Base-by-base conservation (phyloP, 345 rosid species). In the Populus simonii region DNA sequence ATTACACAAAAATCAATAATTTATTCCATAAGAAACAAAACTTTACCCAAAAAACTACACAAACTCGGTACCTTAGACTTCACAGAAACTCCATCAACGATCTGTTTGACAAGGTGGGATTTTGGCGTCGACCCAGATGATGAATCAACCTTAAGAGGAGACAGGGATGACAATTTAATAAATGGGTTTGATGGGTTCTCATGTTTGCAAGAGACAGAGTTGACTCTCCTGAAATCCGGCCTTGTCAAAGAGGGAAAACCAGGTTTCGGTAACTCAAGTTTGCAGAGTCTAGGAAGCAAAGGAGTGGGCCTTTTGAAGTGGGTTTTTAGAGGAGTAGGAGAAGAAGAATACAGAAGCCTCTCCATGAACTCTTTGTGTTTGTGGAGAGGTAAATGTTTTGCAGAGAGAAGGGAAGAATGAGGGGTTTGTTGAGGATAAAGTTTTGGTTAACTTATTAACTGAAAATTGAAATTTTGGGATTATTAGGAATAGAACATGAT, bases 271-370 rank as follows among this genome's bases (percentile, higher is more conserved):
- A 88, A 79, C 82, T 84, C 82, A 72, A 85, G 78, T 72, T 87
- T 87, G 62, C 57, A 70, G 55, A 86, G 86, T 61, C 84, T 87
- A 76, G 88, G 81, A 38, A 85, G 84, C 36, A 79, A 79, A 39
- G 87, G 84, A 49, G 80, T 80, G 63, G 84, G 67, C 65, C 11
- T 59, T 78, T 75, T 87, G 22, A 59, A 80, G 35, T 70, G 71
- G 67, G 78, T 39, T 82, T 85, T 88, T 79, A 83, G 76, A 75
- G 88, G 82, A 8, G 85, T 78, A 2, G 94, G 77, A n/a, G 88
- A 81, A 59, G 94, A 88, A 38, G 91, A 85, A 84, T 89, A 90
- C 0, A 93, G 90, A 86, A 96, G 94, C 96, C 96, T 89, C 78
- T 93, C 99, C 99, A 95, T 95, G 88, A 90, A 88, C 81, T 83